These are phyloP conservation scores for Agaricus bisporus DNA, from an alignment of 768 basidiomycete species.

Conservation along the genomic window DNA sequence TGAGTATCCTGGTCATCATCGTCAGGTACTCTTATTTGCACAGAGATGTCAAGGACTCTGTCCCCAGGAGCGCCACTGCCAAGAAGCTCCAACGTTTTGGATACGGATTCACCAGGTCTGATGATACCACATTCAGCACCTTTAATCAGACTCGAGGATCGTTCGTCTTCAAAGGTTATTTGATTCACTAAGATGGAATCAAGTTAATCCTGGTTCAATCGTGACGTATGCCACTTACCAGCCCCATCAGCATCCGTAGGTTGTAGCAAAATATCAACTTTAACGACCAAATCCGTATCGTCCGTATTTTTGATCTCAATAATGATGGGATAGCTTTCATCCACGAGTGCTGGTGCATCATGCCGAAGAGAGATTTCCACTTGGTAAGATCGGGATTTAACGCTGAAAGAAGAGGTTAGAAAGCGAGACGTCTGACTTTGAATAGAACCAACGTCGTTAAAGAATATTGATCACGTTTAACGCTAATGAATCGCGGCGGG, in stretches of 20 bases:
- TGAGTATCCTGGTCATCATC: conserved; percentile 17
- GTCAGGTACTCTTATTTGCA: conserved; percentile 49
- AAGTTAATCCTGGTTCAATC: neutral
- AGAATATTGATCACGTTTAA: conserved; percentile 40
- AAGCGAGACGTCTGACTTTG: neutral
- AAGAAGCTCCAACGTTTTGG: conserved; percentile 60
- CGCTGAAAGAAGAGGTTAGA: conserved; percentile 27
- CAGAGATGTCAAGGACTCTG: conserved; percentile 74
- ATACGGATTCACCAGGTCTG: conserved; percentile 45
- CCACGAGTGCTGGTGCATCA: conserved; percentile 65
- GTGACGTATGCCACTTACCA: conserved; percentile 33
- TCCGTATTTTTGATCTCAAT: conserved; percentile 71
- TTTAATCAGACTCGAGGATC: conserved; percentile 70
- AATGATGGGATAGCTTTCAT: conserved; percentile 72
- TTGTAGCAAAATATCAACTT: conserved; percentile 72
- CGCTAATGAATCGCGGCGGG: conserved; percentile 46
- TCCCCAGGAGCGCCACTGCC: conserved; percentile 62
- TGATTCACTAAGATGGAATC: conserved; percentile 39
- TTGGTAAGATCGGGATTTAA: conserved; percentile 57
- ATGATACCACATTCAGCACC: conserved; percentile 63
- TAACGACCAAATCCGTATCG: conserved; percentile 58
- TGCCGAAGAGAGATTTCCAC: conserved; percentile 54
- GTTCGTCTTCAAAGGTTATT: conserved; percentile 55
- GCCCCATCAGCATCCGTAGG: conserved; percentile 73
- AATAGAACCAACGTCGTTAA: conserved; percentile 39